Conservation (phyloP, 768 basidiomycete genomes). For the Cantharellus cinnabarinus region DNA sequence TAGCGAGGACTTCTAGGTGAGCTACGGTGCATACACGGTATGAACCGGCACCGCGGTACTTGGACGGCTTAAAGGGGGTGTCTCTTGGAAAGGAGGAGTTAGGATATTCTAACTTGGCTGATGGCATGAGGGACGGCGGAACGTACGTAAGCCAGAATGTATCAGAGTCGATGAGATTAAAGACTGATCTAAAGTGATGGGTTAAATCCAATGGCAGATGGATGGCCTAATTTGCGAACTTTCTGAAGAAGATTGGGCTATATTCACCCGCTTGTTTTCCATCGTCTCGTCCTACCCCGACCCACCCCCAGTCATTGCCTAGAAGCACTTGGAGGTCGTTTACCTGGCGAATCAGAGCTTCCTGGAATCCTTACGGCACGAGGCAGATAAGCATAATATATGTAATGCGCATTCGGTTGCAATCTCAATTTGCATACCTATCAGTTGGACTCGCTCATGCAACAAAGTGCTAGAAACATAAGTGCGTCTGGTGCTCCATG, state of each 20-base stretch:
- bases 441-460: not conserved
- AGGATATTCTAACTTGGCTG: not conserved
- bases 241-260: conserved; percentile 40
- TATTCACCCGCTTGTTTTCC: conserved; percentile 36
- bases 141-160: conserved; percentile 38
- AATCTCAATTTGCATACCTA: not conserved
- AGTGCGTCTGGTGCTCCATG: conserved; percentile 33
- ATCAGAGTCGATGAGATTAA: conserved; percentile 15
- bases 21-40: conserved; percentile 29
- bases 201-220: not conserved
- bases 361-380: conserved; percentile 11
- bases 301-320: conserved; percentile 34
- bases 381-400: not conserved
- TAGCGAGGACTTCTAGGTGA: conserved; percentile 17
- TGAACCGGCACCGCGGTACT: conserved; percentile 31
- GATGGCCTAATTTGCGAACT: conserved; percentile 12
- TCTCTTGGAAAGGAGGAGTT: conserved; percentile 14
- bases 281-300: conserved; percentile 45
- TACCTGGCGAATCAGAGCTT: conserved; percentile 34
- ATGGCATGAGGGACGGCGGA: not conserved
- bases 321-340: conserved; percentile 33
- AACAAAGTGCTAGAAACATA: conserved; percentile 18
- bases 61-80: conserved; percentile 28
- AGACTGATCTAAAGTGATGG: not conserved
- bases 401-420: not conserved